phyloP scores from a whole-genome alignment of 257 asterid species.

The Datura wrightii region DNA sequence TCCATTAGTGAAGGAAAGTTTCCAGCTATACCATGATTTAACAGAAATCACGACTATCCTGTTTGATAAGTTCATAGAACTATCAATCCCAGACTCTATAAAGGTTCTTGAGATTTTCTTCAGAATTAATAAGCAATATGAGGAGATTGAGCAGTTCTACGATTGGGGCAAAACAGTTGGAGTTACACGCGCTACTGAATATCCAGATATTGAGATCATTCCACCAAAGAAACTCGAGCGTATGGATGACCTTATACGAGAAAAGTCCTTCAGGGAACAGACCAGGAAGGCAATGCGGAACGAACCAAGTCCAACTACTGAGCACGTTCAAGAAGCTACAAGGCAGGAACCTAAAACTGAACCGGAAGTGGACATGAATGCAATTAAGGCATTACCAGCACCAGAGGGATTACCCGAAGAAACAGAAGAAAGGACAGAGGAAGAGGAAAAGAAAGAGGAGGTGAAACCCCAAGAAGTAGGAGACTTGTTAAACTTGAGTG shows the following conservation, averaged over 20 bases:
- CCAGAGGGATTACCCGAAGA: slow-evolving; percentile 51
- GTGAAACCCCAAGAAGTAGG: slow-evolving; percentile 53
- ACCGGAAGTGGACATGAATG: slow-evolving; percentile 63
- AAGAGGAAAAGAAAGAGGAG: slow-evolving; percentile 41
- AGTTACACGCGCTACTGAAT: slow-evolving; percentile 72
- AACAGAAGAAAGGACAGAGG: slow-evolving; percentile 39
- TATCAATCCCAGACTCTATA: slow-evolving; percentile 64
- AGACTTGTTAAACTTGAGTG: slow-evolving; percentile 73
- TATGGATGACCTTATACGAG: slow-evolving; percentile 81
- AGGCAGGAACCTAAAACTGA: slow-evolving; percentile 37
- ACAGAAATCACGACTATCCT: slow-evolving; percentile 69
- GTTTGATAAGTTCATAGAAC: slow-evolving; percentile 85
- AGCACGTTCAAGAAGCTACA: slow-evolving; percentile 26
- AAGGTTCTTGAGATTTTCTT: slow-evolving; percentile 73
- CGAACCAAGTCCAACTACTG: slow-evolving; percentile 45
- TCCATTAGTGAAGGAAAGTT: slow-evolving; percentile 79
- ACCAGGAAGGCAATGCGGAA: slow-evolving; percentile 34
- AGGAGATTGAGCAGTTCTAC: slow-evolving; percentile 78
- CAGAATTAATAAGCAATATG: slow-evolving; percentile 80
- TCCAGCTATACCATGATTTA: slow-evolving; percentile 68
- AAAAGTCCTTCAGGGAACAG: slow-evolving; percentile 54
- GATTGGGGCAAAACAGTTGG: slow-evolving; percentile 73
- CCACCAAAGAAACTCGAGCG: slow-evolving; percentile 74
- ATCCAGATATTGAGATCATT: slow-evolving; percentile 82
- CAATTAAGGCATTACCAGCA: slow-evolving; percentile 79